Evolutionary conservation across 2,329 filamentous ascomycete species (phyloP), one percentile per base, ranked within the genome.

Genomic region (Aureobasidium namibiae): DNA sequence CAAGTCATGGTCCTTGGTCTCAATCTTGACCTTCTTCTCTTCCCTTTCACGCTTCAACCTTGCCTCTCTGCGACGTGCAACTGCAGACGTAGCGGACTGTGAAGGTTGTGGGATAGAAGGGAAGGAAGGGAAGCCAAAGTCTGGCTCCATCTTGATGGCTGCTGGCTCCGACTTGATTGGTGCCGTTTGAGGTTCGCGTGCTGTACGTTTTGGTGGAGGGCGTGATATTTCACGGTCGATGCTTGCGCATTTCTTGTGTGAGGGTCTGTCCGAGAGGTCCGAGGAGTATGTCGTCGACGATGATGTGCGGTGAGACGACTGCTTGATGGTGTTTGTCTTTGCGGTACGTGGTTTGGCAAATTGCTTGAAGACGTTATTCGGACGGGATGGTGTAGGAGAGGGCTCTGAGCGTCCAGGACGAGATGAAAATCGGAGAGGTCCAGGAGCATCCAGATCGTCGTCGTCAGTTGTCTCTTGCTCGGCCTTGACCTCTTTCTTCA

Each of bases 1-100:
- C 7, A 23, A 29, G 11, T 49, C 59, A 59, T 67, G 68, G 53
- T 66, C n/a, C n/a, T n/a, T n/a, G n/a, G n/a, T 65, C 29, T 67
- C 66, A 21, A 66, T 65, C 26, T 60, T 60, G 57, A 66, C 68
- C 59, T 68, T 66, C 23, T 65, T 65, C 24, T 67, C 64, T 50
- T 65, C 63, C 46, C 63, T 65, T 60, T 65, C 62, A 39, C 63
- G 63, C 42, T 59, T 69, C 65, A 50, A 66, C 62, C 61, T 69
- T 68, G 54, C 70, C 33, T 68, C 64, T 56, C 70, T 61, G 5
- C 70, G 66, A 34, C 69, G 68, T 1, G 65, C 63, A 7, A 66
- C 61, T 23, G 38, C 60, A 1, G 29, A 45, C 13, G 29, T 44
- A 1, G 23, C 39, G n/a, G 29, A 14, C 8, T 38, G 57, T 4